Conservation (phyloP, 768 basidiomycete species). For the Mycena haematopus region DNA sequence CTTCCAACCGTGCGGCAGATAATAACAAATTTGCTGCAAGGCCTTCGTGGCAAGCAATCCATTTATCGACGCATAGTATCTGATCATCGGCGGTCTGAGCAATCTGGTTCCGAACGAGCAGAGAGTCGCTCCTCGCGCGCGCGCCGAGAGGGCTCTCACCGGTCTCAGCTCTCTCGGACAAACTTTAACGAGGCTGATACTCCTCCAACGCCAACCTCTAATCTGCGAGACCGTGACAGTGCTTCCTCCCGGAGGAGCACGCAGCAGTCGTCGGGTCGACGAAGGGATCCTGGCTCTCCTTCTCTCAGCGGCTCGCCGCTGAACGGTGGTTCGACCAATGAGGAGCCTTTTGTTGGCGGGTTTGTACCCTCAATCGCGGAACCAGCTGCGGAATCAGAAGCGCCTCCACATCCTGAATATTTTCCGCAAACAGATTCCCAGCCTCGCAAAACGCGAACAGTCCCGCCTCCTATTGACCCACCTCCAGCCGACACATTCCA, state of each 20-base stretch:
- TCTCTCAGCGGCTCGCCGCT: constrained; percentile 24
- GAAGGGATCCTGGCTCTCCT: constrained; percentile 41
- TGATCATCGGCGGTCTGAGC: constrained; percentile 62
- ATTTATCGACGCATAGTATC: constrained; percentile 80
- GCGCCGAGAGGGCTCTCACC: constrained; percentile 53
- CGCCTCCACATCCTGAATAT: constrained; percentile 12
- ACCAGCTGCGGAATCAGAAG: constrained; percentile 14
- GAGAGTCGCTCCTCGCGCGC: constrained; percentile 67
- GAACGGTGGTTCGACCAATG: constrained; percentile 33
- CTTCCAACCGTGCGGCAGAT: constrained; percentile 91
- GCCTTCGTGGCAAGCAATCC: constrained; percentile 91
- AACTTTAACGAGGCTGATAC: constrained; percentile 19
- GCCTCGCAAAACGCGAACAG: constrained; percentile 21
- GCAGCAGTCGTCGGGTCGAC: constrained; percentile 46
- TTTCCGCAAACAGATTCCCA: constrained; percentile 8
- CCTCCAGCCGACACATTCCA: constrained; percentile 23
- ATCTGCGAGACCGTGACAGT: constrained; percentile 44
- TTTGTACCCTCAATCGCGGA: constrained; percentile 47
- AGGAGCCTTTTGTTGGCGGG: constrained; percentile 58
- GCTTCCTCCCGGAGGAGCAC: constrained; percentile 47
- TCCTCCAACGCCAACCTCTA: constrained; percentile 25
- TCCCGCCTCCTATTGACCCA: constrained; percentile 28
- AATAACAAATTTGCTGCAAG: constrained; percentile 91
- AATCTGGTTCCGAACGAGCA: constrained; percentile 55
- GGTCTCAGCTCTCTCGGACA: constrained; percentile 54